Evolutionary conservation across 2,329 filamentous ascomycete species (phyloP), one percentile per base, ranked within the genome.

Genomic region (Microsporum canis): DNA sequence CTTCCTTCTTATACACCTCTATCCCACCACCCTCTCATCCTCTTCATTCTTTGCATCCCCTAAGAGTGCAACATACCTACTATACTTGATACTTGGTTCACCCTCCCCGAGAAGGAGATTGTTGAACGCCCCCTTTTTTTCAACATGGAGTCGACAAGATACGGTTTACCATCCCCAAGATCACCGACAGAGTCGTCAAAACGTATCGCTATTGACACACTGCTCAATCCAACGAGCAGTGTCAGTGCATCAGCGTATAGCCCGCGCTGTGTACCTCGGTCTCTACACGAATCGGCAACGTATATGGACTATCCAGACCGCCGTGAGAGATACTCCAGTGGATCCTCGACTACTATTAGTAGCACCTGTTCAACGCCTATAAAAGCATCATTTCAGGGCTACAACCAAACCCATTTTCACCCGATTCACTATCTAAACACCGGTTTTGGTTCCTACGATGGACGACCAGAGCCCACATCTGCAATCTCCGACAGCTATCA

Each of bases 201-300:
- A 27, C 51, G 62, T 4, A 63, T 63, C 17, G 59, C 36, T 27
- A 63, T 63, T 31, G 58, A 62, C 38, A 39, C 56, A 8, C 36
- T 63, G 27, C 39, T 63, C 8, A 63, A 63, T 29, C 62, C 62
- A 27, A 61, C 57, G 17, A 34, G 38, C 45, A 47, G 17, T 27
- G 47, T 39, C 8, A 39, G 31, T 59, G 14, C 39, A 2, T 45
- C 57, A 17, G 8, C 34, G n/a, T 33, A 45, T 23, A 45, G 31
- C 27, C 23, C 29, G 6, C 38, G n/a, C 57, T 47, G 41, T 33
- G 12, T 33, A 5, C 27, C 39, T 47, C 34, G 34, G 14, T 57
- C 53, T 14, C 12, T 43, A 31, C 38, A 47, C 57, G 41, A 34
- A 17, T 17, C 23, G 2, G 8, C 38, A 34, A 45, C 57, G 14